Base-by-base conservation (phyloP, 2,329 filamentous ascomycete genomes). In the Plectosphaerella plurivora region DNA sequence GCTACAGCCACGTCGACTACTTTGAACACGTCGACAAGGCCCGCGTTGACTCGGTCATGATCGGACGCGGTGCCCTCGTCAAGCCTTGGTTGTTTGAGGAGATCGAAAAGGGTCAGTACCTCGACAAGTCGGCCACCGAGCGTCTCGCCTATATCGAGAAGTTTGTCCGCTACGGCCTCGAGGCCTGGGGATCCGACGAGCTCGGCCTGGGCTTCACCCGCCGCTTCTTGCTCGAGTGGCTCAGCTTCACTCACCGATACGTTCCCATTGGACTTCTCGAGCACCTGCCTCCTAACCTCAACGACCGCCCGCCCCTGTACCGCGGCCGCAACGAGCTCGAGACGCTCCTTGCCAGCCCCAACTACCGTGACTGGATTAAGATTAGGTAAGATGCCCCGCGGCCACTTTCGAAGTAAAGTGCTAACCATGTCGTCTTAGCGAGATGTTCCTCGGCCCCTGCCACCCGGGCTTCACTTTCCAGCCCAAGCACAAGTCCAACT, bases 1-100 rank as follows among this genome's bases (percentile, higher is more conserved):
- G 92, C 70, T 97, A 90, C 73, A 97, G 91, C 5, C 91, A 97
- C 68, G 73, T 86, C 33, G 91, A 97, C 66, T 97, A 97, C 73
- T 84, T 84, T 57, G 75, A 85, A 53, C 86, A 94, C 63, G 76
- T 97, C 39, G 78, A 87, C 47, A 81, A 93, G 54, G 81, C 89
- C 36, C 82, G 83, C 46, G 91, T 97, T 45, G 93, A 97, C 73
- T 85, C 85, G n/a, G 89, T 96, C 65, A 97, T 99, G 94, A 84
- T 97, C 55, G 94, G 87, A n/a, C 89, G 94, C 55, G 94, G 94
- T 52, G 94, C 94, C 10, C 81, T 99, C 53, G 90, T 97, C 73
- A 99, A 99, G 73, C 94, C 94, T 1, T 99, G 94, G 94, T 78
- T 99, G 57, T 99, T 97, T 65, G 94, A 99, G 70, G 94, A 99